Percentiles rank a stretch among this genome's conserved stretches.
These are phyloP conservation scores for Lecanicillium sp. DNA, from an alignment of 2,329 filamentous ascomycete genomes.

Conservation along the genomic window DNA sequence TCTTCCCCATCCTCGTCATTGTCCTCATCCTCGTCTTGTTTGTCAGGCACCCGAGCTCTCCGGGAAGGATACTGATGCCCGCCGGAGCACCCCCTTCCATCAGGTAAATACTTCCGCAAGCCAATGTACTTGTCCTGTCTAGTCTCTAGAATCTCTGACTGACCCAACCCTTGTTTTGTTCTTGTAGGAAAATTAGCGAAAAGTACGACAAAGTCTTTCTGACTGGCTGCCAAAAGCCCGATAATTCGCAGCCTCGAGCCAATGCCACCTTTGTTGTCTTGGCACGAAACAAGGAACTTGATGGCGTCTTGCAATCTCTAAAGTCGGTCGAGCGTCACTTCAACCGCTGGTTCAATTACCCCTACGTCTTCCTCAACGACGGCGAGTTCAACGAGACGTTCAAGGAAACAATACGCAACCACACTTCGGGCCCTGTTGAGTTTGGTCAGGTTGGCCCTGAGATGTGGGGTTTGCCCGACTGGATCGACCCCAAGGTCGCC, in stretches of 20 bases:
- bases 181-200: slow-evolving; percentile 85
- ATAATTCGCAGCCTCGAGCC: slow-evolving; percentile 70
- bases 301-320: slow-evolving; percentile 91
- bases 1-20: slow-evolving; percentile 88
- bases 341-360: slow-evolving; percentile 98
- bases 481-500: slow-evolving; percentile 88
- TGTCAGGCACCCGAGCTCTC: slow-evolving; percentile 75
- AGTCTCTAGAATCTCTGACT: not conserved
- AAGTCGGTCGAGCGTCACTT: slow-evolving; percentile 98
- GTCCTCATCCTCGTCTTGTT: slow-evolving; percentile 86
- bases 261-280: slow-evolving; percentile 96
- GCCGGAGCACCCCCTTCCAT: slow-evolving; percentile 82
- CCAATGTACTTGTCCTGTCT: not conserved
- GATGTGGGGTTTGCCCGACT: slow-evolving; percentile 96
- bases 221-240: slow-evolving; percentile 75
- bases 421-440: slow-evolving; percentile 81
- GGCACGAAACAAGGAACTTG: slow-evolving; percentile 90
- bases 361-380: slow-evolving; percentile 97
- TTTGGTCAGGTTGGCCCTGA: slow-evolving; percentile 86
- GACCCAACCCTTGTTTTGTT: not conserved
- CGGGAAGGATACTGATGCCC: slow-evolving; percentile 77
- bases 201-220: slow-evolving; percentile 96
- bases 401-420: slow-evolving; percentile 77
- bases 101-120: slow-evolving; percentile 62
- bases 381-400: slow-evolving; percentile 94